Conservation (phyloP, 768 basidiomycete species). For the Macrolepiota albuminosa region DNA sequence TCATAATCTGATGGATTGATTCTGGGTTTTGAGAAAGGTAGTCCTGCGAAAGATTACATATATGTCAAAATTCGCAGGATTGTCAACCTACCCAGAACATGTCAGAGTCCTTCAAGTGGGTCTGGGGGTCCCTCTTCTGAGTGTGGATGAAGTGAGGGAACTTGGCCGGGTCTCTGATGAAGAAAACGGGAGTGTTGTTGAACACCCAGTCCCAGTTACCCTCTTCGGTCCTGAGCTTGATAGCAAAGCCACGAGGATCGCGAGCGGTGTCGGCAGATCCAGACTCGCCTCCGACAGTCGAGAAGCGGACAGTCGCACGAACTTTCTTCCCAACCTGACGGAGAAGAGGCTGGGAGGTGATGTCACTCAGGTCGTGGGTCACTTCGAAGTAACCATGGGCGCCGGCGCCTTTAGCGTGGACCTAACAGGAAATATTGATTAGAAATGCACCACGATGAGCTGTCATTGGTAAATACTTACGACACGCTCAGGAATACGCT, state of each 20-base stretch:
- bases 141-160: conserved; percentile 96
- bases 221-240: conserved; percentile 85
- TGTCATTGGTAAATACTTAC: conserved; percentile 36
- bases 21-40: conserved; percentile 86
- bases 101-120: conserved; percentile 84
- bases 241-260: conserved; percentile 90
- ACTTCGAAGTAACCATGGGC: conserved; percentile 93
- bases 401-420: conserved; percentile 90
- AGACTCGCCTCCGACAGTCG: conserved; percentile 85
- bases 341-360: conserved; percentile 70
- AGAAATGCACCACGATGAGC: conserved; percentile 18
- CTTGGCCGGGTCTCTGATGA: conserved; percentile 81
- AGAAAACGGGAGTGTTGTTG: conserved; percentile 92
- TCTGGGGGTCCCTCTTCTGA: conserved; percentile 88
- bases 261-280: conserved; percentile 92
- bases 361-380: conserved; percentile 80
- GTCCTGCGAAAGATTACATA: conserved; percentile 47
- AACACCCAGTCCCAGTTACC: conserved; percentile 92
- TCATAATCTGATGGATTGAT: conserved; percentile 85
- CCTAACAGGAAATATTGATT: conserved; percentile 34
- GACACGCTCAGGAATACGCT: conserved; percentile 94
- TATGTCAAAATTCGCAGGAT: neutral
- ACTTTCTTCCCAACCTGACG: conserved; percentile 63
- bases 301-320: conserved; percentile 80
- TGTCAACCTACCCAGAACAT: conserved; percentile 65